These are phyloP conservation scores for Erysiphe neolycopersici DNA, from an alignment of 2,329 filamentous ascomycete genomes.

Conservation along the genomic window DNA sequence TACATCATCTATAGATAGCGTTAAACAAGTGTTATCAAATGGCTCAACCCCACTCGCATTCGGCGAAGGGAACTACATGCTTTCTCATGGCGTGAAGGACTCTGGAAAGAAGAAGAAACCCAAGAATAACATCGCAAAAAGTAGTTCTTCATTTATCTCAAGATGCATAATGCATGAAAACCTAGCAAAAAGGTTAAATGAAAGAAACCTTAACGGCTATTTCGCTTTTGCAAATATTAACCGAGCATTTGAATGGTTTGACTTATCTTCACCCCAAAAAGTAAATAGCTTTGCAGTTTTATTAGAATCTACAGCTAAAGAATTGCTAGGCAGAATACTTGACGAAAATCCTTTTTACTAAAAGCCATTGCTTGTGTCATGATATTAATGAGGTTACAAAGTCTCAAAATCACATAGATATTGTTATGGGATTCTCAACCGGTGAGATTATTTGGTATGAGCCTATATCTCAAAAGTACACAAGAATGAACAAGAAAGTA, in stretches of 20 bases:
- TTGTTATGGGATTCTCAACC: slow-evolving; percentile 88
- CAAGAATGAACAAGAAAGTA: slow-evolving; percentile 85
- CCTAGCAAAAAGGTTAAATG: slow-evolving; percentile 50
- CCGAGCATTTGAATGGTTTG: slow-evolving; percentile 85
- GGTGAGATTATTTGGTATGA: slow-evolving; percentile 98
- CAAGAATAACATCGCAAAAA: slow-evolving; percentile 96
- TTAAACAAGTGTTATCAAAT: neutral
- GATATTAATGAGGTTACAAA: slow-evolving; percentile 74
- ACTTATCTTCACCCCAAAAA: slow-evolving; percentile 52
- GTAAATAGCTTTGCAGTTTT: slow-evolving; percentile 12
- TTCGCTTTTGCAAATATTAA: slow-evolving; percentile 94
- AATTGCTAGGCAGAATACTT: slow-evolving; percentile 49
- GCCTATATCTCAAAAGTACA: slow-evolving; percentile 85
- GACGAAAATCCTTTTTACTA: slow-evolving; percentile 91
- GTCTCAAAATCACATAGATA: slow-evolving; percentile 52
- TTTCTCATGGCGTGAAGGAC: slow-evolving; percentile 40
- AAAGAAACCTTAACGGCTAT: slow-evolving; percentile 50
- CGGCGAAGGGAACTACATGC: slow-evolving; percentile 58
- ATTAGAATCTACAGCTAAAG: neutral
- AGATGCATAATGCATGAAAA: slow-evolving; percentile 75
- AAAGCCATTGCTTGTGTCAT: slow-evolving; percentile 82
- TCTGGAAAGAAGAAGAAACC: slow-evolving; percentile 67
- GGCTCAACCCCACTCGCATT: slow-evolving; percentile 34
- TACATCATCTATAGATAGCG: slow-evolving; percentile 20
- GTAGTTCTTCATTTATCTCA: slow-evolving; percentile 96